Evolutionary conservation across 2,329 filamentous ascomycete genomes (phyloP).

Genomic region (Trichothecium roseum): DNA sequence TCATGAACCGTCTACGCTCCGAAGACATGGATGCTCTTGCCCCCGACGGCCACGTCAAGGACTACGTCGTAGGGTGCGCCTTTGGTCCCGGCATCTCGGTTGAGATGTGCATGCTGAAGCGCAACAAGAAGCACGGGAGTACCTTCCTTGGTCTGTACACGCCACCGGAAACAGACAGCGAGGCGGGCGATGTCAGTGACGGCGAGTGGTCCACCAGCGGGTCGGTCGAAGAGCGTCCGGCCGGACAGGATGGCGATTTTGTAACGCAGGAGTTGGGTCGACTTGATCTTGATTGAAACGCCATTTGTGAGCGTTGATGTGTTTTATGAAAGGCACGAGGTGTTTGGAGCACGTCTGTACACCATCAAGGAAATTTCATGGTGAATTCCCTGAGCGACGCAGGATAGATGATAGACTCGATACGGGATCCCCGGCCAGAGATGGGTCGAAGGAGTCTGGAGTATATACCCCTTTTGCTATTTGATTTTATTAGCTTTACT

Average conservation of each 20-base stretch:
- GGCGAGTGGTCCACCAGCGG: slow-evolving; percentile 10
- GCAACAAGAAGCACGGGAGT: slow-evolving; percentile 21
- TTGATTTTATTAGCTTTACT: too few species aligned
- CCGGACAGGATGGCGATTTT: slow-evolving; percentile 6
- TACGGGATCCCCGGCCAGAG: too few species aligned
- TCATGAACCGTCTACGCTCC: slow-evolving; percentile 48
- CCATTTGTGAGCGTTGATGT: neutral
- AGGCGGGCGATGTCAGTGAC: slow-evolving; percentile 20
- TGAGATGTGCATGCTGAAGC: slow-evolving; percentile 57
- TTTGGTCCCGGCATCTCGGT: slow-evolving; percentile 61
- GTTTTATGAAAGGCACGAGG: too few species aligned
- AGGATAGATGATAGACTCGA: too few species aligned
- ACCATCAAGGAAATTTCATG: too few species aligned
- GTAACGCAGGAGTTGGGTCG: slow-evolving; percentile 11
- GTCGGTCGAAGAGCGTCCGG: slow-evolving; percentile 5
- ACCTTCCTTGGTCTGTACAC: slow-evolving; percentile 29
- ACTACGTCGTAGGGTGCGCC: slow-evolving; percentile 56
- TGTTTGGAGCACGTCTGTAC: too few species aligned
- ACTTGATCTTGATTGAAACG: slow-evolving; percentile 11
- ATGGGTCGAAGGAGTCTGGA: too few species aligned
- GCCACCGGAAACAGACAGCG: slow-evolving; percentile 44
- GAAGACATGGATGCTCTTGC: slow-evolving; percentile 50
- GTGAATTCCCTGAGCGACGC: too few species aligned
- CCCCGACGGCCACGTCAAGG: slow-evolving; percentile 34
- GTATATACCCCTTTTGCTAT: too few species aligned